Base-by-base conservation (phyloP, 2,329 filamentous ascomycete genomes). In the Colletotrichum tofieldiae region DNA sequence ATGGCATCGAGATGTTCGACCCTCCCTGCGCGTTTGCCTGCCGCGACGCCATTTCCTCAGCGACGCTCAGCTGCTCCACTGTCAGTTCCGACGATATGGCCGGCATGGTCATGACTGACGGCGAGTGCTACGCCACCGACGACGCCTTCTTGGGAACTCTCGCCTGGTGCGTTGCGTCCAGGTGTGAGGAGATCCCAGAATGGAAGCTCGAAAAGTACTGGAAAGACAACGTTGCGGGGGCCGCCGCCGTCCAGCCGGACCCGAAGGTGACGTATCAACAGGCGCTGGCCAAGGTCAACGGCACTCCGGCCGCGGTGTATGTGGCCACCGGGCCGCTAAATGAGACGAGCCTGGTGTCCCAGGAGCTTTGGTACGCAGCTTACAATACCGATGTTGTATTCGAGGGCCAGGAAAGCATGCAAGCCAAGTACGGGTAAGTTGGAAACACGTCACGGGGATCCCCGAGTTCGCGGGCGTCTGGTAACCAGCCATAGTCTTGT, bases 21-120 rank as follows among this genome's bases (percentile, higher is more conserved):
- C 78, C 79, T 4, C 71, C 74, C 29, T 81, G 80, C 59, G 80
- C 79, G 29, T 80, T 76, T 52, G 74, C 76, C 18, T 79, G 79
- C 66, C 74, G 74, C 4, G 75, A 74, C 32, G 65, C 64, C 32
- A 72, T 78, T 45, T 70, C 73, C 58, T 71, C 71, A 14, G 49
- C 47, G 58, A 74, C 76, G 23, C 71, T 78, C 6, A 74, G 75
- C 61, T 78, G 77, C 71, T 75, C 76, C n/a, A 72, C 61, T n/a
- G 58, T 43, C 20, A 39, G 55, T 16, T 47, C 43, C 3, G n/a
- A 56, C 20, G 26, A 29, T 29, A 54, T 54, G 43, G 43, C 3
- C 43, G 43, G 43, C 43, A 72, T 69, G 20, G 68, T 73, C 60
- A 74, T 47, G 54, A 56, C 54, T 4, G 54, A 39, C 11, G 32